Percentiles rank a stretch among this genome's conserved stretches.
Conservation (phyloP, 345 rosid species). For the Limnanthes douglasii region DNA sequence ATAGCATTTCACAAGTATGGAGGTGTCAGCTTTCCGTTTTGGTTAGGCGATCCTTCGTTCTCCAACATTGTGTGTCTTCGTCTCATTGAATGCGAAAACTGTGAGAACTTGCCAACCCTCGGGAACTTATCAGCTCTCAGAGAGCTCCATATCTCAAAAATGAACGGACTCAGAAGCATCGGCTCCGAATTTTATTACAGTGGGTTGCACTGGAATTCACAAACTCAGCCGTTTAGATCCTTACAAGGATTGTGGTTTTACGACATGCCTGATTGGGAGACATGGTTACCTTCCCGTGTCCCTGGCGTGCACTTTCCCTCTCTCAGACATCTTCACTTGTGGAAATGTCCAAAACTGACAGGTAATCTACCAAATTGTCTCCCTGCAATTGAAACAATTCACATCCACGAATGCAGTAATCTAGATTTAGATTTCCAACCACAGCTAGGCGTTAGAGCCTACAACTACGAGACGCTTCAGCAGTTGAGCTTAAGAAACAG, state of each 20-base stretch:
- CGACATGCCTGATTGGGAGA: conserved; percentile 13
- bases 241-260: conserved; percentile 15
- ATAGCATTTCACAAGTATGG: conserved; percentile 14
- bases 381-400: conserved; percentile 15
- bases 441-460: conserved; percentile 8
- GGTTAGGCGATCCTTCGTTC: conserved; percentile 18
- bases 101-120: conserved; percentile 21
- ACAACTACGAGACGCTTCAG: conserved; percentile 12
- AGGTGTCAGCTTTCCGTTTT: conserved; percentile 17
- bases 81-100: conserved; percentile 17
- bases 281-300: conserved; percentile 13
- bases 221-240: conserved; percentile 16
- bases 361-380: conserved; percentile 14
- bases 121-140: conserved; percentile 24
- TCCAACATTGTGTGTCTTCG: conserved; percentile 9
- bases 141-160: conserved; percentile 17
- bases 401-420: conserved; percentile 9
- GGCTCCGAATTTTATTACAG: conserved; percentile 15
- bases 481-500: conserved; percentile 10
- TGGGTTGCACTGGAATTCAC: neutral
- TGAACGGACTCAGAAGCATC: conserved; percentile 12
- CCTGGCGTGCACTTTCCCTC: conserved; percentile 15
- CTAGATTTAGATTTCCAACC: conserved; percentile 12
- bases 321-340: conserved; percentile 17
- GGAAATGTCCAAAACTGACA: conserved; percentile 12